These are phyloP conservation scores for Aspergillus fumigatiaffinis DNA, from an alignment of 2,329 filamentous ascomycete genomes.

Conservation along the genomic window DNA sequence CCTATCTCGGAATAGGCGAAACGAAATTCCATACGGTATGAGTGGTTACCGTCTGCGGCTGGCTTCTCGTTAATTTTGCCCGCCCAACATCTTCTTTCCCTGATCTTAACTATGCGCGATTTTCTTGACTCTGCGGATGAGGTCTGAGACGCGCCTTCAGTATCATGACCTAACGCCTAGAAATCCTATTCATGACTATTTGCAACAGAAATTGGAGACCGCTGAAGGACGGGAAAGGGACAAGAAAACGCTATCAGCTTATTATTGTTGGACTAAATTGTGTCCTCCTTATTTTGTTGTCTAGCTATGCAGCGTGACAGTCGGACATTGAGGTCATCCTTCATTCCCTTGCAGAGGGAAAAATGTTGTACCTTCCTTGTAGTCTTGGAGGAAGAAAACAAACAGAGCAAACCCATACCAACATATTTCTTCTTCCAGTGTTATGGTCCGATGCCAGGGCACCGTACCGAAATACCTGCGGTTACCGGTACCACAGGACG, in stretches of 20 bases:
- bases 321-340: neutral
- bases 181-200: neutral
- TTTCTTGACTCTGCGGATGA: slow-evolving; percentile 9
- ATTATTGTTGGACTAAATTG: neutral
- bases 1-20: neutral
- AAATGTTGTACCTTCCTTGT: neutral
- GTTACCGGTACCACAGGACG: slow-evolving; percentile 4
- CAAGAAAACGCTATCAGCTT: slow-evolving; percentile 2
- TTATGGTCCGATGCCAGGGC: slow-evolving; percentile 7
- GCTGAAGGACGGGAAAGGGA: slow-evolving; percentile 6
- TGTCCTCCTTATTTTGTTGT: neutral
- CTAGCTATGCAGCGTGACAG: neutral
- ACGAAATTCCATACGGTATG: neutral
- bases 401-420: slow-evolving; percentile 7
- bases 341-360: slow-evolving; percentile 11
- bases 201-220: neutral
- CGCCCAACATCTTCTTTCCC: slow-evolving; percentile 5
- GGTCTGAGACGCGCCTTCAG: neutral
- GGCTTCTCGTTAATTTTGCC: slow-evolving; percentile 19
- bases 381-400: slow-evolving; percentile 4
- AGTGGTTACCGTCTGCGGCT: slow-evolving; percentile 17
- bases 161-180: neutral
- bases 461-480: neutral
- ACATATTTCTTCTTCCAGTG: slow-evolving; percentile 11
- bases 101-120: slow-evolving; percentile 24